phyloP scores from a whole-genome alignment of 2,329 filamentous ascomycete genomes.

The Microdochium nivale region DNA sequence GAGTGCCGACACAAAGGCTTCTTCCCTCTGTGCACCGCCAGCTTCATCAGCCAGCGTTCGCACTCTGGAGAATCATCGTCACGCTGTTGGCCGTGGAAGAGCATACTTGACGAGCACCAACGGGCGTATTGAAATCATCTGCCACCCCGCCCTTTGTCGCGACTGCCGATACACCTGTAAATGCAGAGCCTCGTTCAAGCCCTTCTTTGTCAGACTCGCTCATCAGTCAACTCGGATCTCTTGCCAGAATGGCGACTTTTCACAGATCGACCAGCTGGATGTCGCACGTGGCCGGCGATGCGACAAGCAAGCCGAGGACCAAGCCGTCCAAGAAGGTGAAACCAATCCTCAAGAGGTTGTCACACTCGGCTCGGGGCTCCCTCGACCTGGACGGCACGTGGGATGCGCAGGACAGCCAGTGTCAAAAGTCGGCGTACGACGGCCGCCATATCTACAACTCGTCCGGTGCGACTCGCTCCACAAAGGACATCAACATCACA shows the following conservation, averaged over 20 bases:
- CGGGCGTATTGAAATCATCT: too few species aligned
- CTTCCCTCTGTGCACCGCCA: neutral
- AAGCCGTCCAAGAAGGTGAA: slow-evolving; percentile 36
- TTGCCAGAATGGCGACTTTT: slow-evolving; percentile 26
- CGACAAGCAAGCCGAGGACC: slow-evolving; percentile 35
- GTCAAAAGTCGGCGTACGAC: slow-evolving; percentile 20
- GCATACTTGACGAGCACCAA: too few species aligned
- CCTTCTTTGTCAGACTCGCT: neutral
- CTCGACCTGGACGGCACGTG: slow-evolving; percentile 52
- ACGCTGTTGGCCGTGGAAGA: too few species aligned
- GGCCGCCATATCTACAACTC: slow-evolving; percentile 14
- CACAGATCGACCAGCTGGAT: slow-evolving; percentile 19
- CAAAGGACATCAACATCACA: slow-evolving; percentile 38
- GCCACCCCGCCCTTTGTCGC: too few species aligned
- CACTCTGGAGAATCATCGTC: neutral
- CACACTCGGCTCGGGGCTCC: slow-evolving; percentile 52
- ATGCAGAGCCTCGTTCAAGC: neutral
- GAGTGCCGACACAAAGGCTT: neutral
- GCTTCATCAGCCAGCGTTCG: neutral
- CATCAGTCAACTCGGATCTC: neutral
- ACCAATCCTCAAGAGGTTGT: slow-evolving; percentile 53
- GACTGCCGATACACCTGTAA: too few species aligned
- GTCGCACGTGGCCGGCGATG: slow-evolving; percentile 15
- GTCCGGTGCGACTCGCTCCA: neutral
- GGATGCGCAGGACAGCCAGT: slow-evolving; percentile 40